Evolutionary conservation across 176 grass and related monocot genomes (phyloP), one percentile per base, ranked within the genome.

Genomic region (Cenchrus americanus): DNA sequence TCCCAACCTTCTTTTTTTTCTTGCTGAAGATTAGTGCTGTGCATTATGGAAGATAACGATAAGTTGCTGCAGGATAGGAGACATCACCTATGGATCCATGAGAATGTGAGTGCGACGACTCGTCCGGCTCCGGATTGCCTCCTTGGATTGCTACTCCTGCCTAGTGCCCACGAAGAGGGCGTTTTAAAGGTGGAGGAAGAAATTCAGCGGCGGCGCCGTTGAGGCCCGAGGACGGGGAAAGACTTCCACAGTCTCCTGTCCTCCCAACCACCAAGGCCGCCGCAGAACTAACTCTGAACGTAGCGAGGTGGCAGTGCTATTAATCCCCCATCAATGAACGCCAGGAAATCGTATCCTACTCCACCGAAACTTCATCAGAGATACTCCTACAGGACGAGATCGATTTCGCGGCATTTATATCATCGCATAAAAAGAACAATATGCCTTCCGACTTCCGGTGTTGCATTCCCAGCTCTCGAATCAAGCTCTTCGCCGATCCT

Each of bases 241-340:
- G 77, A 77, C 83, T 89, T 57, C 71, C 59, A 24, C 34, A 26
- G 14, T 14, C 6, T 17, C 8, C 5, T 63, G 60, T 52, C 70
- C 63, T 68, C 63, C 42, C 18, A 71, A 80, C 44, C 18, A 18
- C 80, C 80, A 4, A 71, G 44, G 34, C 53, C 5, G 59, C 32
- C 2, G 34, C n/a, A 32, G 51, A 37, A 75, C 24, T 22, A 66
- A 7, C 24, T 32, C 71, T 22, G 68, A 75, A 54, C 7, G n/a
- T 8, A 76, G 57, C 18, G 24, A 64, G n/a, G 64, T 55, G 23
- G 86, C 67, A 54, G 48, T 22, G 63, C 4, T 48, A 73, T 57
- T 79, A 72, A 84, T 74, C 69, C 61, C 62, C 26, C 30, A 67
- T 65, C 67, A 80, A 88, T 84, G 64, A 80, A 83, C 76, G 14